A percentile compares a stretch with the other conserved stretches of the same genome.
Evolutionary conservation across 768 basidiomycete species (phyloP).

Genomic region (Dioszegia aurantiaca): DNA sequence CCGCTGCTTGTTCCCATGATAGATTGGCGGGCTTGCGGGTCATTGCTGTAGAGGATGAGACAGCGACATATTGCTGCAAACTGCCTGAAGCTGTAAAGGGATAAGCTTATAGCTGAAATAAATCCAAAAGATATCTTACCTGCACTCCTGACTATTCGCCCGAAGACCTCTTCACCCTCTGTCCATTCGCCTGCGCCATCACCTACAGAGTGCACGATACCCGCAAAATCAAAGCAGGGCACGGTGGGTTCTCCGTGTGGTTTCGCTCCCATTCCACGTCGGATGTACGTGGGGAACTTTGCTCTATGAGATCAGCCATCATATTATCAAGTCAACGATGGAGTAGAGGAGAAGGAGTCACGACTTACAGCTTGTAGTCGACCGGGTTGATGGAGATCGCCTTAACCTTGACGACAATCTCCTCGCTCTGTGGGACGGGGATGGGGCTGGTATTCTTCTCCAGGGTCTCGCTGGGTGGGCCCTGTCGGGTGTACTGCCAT

Average conservation of each 20-base stretch:
- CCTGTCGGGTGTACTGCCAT: slow-evolving; percentile 29
- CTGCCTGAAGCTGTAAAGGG: slow-evolving; percentile 20
- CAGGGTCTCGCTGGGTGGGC: slow-evolving; percentile 19
- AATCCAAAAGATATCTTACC: slow-evolving; percentile 1
- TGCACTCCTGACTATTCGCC: slow-evolving; percentile 55
- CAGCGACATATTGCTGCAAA: slow-evolving; percentile 29
- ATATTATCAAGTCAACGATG: neutral
- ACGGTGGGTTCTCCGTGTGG: slow-evolving; percentile 56
- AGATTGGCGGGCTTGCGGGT: slow-evolving; percentile 58
- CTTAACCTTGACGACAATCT: slow-evolving; percentile 59
- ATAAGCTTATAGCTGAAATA: no score
- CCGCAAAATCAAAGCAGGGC: slow-evolving; percentile 64
- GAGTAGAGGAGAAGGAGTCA: no score
- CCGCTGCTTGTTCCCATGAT: slow-evolving; percentile 62
- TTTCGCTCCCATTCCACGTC: slow-evolving; percentile 10
- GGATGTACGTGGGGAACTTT: slow-evolving; percentile 6
- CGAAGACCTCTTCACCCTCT: slow-evolving; percentile 64
- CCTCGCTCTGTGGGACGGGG: slow-evolving; percentile 49
- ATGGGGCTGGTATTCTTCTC: slow-evolving; percentile 13
- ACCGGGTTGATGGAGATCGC: slow-evolving; percentile 68
- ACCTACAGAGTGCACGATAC: slow-evolving; percentile 57
- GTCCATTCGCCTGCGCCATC: slow-evolving; percentile 56
- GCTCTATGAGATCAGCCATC: neutral
- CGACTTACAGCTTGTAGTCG: slow-evolving; percentile 53
- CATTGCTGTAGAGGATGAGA: slow-evolving; percentile 32